These are phyloP conservation scores for Sporothrix dimorphospora DNA, from an alignment of 2,329 filamentous ascomycete species.

Conservation along the genomic window DNA sequence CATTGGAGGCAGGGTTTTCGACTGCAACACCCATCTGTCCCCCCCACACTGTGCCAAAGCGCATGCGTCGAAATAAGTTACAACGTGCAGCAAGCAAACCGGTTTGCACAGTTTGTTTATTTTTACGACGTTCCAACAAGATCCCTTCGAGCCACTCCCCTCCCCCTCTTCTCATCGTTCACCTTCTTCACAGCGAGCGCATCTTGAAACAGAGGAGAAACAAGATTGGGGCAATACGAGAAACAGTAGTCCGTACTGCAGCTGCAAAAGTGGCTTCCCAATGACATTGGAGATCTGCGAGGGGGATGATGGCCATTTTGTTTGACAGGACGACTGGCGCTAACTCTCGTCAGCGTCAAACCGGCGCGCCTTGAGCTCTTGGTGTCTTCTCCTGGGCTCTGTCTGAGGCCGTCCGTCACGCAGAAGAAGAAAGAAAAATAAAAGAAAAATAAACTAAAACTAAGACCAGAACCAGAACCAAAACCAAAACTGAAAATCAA, in stretches of 20 bases:
- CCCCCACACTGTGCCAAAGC: background rate
- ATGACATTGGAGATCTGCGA: conserved; percentile 7
- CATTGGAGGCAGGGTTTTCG: background rate
- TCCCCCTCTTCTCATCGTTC: background rate
- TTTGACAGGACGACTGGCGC: conserved; percentile 15
- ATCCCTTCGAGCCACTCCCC: too few relatives aligned
- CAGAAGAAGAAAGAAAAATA: background rate
- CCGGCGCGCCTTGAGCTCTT: background rate
- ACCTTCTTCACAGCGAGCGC: background rate
- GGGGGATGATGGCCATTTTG: background rate
- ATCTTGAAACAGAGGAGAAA: conserved; percentile 23
- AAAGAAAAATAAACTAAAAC: background rate
- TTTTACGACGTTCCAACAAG: background rate
- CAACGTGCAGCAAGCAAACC: background rate
- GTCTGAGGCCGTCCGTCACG: background rate
- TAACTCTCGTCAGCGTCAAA: background rate
- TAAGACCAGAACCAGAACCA: background rate
- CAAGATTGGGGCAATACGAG: conserved; percentile 18
- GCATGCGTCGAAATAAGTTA: background rate
- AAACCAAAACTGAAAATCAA: background rate
- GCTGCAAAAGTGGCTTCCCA: background rate
- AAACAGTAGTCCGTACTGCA: background rate
- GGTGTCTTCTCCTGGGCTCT: background rate
- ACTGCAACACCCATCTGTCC: background rate
- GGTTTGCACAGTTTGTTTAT: background rate